These are phyloP conservation scores for Lachancea thermotolerans DNA, from an alignment of 805 yeast genomes.

Conservation along the genomic window DNA sequence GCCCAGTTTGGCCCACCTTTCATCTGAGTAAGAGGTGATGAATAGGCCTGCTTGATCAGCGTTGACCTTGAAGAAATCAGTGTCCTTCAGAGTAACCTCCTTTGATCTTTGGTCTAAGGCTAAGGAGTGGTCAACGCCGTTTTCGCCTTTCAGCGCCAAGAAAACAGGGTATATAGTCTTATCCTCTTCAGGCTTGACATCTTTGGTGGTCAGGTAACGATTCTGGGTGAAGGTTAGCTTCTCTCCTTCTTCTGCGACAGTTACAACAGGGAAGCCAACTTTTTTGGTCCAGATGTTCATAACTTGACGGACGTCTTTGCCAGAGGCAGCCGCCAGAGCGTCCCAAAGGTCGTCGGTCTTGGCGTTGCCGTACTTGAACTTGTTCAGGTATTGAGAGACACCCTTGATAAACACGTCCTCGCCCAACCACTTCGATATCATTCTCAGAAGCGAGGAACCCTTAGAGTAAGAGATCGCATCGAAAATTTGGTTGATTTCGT, in stretches of 20 bases:
- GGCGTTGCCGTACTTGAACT: constrained; percentile 73
- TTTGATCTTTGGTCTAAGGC: constrained; percentile 47
- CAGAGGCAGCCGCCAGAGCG: constrained; percentile 61
- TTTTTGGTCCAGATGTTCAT: constrained; percentile 80
- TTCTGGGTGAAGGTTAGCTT: constrained; percentile 57
- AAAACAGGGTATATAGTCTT: constrained; percentile 62
- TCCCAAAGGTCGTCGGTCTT: constrained; percentile 72
- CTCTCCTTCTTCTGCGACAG: constrained; percentile 52
- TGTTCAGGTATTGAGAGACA: constrained; percentile 68
- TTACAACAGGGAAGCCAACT: constrained; percentile 69
- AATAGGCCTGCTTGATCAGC: constrained; percentile 70
- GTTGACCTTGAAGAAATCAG: constrained; percentile 59
- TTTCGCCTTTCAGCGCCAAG: constrained; percentile 51
- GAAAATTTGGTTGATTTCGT: constrained; percentile 76
- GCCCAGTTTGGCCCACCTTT: constrained; percentile 65
- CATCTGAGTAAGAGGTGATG: constrained; percentile 63
- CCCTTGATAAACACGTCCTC: constrained; percentile 72
- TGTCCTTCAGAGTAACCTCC: constrained; percentile 37
- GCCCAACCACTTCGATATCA: constrained; percentile 76
- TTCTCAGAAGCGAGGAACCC: constrained; percentile 72
- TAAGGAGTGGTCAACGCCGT: constrained; percentile 54
- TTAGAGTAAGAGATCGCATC: constrained; percentile 79
- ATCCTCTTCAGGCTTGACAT: constrained; percentile 70
- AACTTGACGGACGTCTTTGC: constrained; percentile 61
- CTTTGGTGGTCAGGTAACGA: constrained; percentile 71